Base-by-base conservation (phyloP, 305 asterid genomes). In the Petunia hybrid region DNA sequence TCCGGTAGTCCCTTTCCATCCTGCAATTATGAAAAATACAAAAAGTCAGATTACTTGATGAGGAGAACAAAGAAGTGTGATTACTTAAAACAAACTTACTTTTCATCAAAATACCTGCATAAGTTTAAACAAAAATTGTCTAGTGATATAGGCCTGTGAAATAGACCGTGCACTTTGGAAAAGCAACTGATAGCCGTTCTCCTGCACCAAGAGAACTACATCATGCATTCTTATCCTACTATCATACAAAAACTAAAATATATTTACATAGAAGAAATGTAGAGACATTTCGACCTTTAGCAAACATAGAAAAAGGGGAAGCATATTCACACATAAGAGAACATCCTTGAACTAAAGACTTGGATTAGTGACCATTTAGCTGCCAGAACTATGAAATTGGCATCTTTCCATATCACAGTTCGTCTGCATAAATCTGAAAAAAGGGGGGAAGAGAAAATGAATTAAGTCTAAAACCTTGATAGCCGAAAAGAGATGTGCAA, bases 161-260 rank as follows among this genome's bases (percentile, higher is more conserved):
- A 95, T 94, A n/a, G 99, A 84, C 57, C 99, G 98, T 76, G 99
- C 99, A 79, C 99, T 95, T 46, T 92, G 90, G 89, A 95, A 95
- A 85, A 95, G 92, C 83, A 95, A 84, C 81, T 95, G 97, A 87
- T 94, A 95, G 69, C 99, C 99, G 80, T 95, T 95, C 80, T 95
- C 97, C 99, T 95, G 93, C 88, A 89, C 51, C 86, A 88, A 66
- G 42, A 62, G 55, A 62, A 75, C 53, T 40, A 67, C 70, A 77
- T 80, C 62, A 86, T 59, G 43, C 39, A 62, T 10, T 73, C 60
- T 6, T 73, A 71, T 48, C 42, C 77, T 62, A 81, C 61, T 46
- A 73, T 48, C 62, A 73, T 31, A 73, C 61, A 43, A 12, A 73
- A 73, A 73, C 45, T 5, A 6, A 48, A 73, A 38, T 73, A 73